Evolutionary conservation across 768 basidiomycete species (phyloP).

Genomic region (Leccinum longicurvipes): DNA sequence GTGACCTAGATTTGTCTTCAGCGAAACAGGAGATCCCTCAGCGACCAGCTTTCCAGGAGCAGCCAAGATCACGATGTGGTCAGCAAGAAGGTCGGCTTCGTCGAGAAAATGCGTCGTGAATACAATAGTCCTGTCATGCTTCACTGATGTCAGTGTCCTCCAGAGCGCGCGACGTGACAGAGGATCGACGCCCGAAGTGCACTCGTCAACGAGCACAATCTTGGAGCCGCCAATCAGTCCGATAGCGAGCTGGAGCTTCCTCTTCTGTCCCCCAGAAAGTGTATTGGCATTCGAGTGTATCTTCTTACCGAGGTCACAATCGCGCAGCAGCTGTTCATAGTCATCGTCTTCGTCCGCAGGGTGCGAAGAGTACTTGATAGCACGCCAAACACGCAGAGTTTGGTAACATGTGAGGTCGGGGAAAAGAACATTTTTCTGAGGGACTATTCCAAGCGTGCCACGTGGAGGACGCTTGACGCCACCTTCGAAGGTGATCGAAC

Average conservation of each 20-base stretch:
- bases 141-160: slow-evolving; percentile 66
- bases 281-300: slow-evolving; percentile 62
- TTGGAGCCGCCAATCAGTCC: slow-evolving; percentile 75
- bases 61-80: slow-evolving; percentile 71
- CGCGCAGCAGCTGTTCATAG: slow-evolving; percentile 57
- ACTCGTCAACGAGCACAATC: slow-evolving; percentile 63
- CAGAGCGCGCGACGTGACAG: slow-evolving; percentile 75
- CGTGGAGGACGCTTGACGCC: slow-evolving; percentile 52
- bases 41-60: slow-evolving; percentile 75
- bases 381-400: slow-evolving; percentile 68
- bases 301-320: slow-evolving; percentile 74
- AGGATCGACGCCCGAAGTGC: slow-evolving; percentile 81
- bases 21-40: slow-evolving; percentile 66
- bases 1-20: slow-evolving; percentile 68
- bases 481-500: slow-evolving; percentile 54
- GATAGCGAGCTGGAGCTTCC: slow-evolving; percentile 81
- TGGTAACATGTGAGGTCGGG: slow-evolving; percentile 72
- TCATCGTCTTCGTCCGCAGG: slow-evolving; percentile 47
- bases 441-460: slow-evolving; percentile 71
- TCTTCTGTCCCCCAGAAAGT: slow-evolving; percentile 77
- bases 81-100: slow-evolving; percentile 75
- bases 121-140: slow-evolving; percentile 63
- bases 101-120: slow-evolving; percentile 84
- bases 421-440: slow-evolving; percentile 82
- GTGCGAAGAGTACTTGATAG: slow-evolving; percentile 60